Conservation (phyloP, 176 grass and related monocot species). For the Typha latifolia region DNA sequence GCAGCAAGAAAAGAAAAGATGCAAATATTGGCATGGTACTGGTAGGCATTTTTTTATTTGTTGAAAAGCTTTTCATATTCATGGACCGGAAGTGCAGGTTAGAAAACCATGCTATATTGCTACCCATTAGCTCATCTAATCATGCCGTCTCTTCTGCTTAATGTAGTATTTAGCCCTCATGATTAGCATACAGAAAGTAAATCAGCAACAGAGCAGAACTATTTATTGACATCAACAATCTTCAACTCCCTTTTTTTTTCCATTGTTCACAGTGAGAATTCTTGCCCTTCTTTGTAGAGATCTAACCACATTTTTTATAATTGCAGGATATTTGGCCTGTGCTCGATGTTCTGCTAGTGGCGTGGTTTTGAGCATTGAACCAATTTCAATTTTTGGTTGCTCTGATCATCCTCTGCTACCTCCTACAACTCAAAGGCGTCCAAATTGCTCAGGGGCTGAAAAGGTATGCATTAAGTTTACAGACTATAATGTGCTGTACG, state of each 20-base stretch:
- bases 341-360: slow-evolving; percentile 67
- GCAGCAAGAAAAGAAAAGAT: slow-evolving; percentile 95
- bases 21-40: slow-evolving; percentile 82
- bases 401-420: slow-evolving; percentile 22
- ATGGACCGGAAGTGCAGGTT: not conserved
- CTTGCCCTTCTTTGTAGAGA: not conserved
- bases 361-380: slow-evolving; percentile 26
- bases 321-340: slow-evolving; percentile 68
- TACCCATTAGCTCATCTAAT: too few species aligned
- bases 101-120: not conserved
- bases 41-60: slow-evolving; percentile 31
- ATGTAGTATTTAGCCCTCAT: not conserved
- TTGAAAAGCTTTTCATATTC: too few species aligned
- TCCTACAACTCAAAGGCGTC: slow-evolving; percentile 38
- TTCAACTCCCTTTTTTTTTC: too few species aligned
- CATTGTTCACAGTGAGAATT: too few species aligned
- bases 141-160: not conserved
- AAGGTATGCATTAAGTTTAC: slow-evolving; percentile 34
- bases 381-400: slow-evolving; percentile 27
- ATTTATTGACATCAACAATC: not conserved
- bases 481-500: too few species aligned
- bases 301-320: slow-evolving; percentile 15
- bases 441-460: slow-evolving; percentile 75
- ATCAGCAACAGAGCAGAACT: not conserved
- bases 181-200: not conserved